Evolutionary conservation across 2,329 filamentous ascomycete genomes (phyloP).

Genomic region (Pseudocercospora fijiensis): DNA sequence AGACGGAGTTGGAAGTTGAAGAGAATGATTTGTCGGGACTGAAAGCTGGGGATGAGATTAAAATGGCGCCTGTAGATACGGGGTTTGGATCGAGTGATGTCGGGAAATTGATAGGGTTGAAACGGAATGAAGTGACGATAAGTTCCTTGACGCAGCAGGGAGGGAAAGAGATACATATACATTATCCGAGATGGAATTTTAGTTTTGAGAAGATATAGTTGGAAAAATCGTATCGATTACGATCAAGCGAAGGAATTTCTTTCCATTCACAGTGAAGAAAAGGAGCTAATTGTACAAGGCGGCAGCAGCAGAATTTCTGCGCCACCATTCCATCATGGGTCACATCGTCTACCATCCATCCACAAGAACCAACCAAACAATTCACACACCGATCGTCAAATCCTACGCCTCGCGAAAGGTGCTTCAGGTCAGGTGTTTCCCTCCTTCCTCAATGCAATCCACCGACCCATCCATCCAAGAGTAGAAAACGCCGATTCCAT

Average conservation of each 20-base stretch:
- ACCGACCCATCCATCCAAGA: neutral
- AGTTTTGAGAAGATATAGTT: constrained; percentile 22
- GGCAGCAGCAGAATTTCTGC: no score
- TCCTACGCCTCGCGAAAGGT: constrained; percentile 8
- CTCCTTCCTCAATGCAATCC: constrained; percentile 6
- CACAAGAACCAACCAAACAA: neutral
- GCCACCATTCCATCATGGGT: constrained; percentile 1
- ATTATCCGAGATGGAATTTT: constrained; percentile 43
- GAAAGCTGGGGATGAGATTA: constrained; percentile 15
- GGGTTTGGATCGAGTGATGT: constrained; percentile 17
- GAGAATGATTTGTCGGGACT: constrained; percentile 12
- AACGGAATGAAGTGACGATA: constrained; percentile 17
- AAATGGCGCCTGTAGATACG: constrained; percentile 23
- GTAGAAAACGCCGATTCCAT: neutral
- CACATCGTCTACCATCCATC: constrained; percentile 2
- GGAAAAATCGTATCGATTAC: neutral
- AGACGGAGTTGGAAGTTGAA: neutral
- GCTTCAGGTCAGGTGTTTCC: neutral
- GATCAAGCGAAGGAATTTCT: neutral
- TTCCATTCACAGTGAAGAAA: neutral
- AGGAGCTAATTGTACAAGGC: neutral
- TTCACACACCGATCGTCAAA: neutral
- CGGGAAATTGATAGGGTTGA: constrained; percentile 23
- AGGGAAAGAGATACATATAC: constrained; percentile 26
- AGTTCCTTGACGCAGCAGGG: constrained; percentile 15